These are phyloP conservation scores for Lavandula angustifolia DNA, from an alignment of 257 asterid species.

Conservation along the genomic window DNA sequence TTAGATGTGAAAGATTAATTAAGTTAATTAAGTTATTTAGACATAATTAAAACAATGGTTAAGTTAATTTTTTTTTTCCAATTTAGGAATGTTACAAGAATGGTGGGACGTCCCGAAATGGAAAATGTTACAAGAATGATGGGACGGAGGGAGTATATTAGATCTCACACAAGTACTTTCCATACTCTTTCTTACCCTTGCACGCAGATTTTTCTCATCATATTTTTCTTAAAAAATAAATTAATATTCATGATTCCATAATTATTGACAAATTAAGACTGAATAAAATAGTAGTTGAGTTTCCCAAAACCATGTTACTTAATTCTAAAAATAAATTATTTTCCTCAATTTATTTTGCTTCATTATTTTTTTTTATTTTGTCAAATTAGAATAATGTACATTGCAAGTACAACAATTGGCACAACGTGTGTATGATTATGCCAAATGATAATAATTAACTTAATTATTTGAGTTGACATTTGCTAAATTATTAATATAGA, in stretches of 20 bases:
- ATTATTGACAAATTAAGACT: background rate
- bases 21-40: too few relatives aligned
- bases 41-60: too few relatives aligned
- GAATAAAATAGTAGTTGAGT: background rate
- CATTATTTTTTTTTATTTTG: background rate
- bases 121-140: too few relatives aligned
- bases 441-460: background rate
- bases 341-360: background rate
- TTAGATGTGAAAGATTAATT: too few relatives aligned
- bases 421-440: slow-evolving; percentile 17
- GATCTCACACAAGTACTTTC: too few relatives aligned
- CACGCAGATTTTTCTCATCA: too few relatives aligned
- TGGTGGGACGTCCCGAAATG: too few relatives aligned
- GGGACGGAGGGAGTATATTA: too few relatives aligned
- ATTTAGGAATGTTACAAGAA: too few relatives aligned
- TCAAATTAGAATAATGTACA: background rate
- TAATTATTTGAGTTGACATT: slow-evolving; percentile 27
- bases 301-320: background rate
- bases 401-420: background rate
- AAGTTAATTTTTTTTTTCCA: too few relatives aligned
- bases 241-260: background rate
- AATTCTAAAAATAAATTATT: background rate
- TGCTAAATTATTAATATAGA: slow-evolving; percentile 1
- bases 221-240: too few relatives aligned
- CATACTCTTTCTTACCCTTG: too few relatives aligned